Base-by-base conservation (phyloP, 2,329 filamentous ascomycete species). In the Aspergillus floridensis region DNA sequence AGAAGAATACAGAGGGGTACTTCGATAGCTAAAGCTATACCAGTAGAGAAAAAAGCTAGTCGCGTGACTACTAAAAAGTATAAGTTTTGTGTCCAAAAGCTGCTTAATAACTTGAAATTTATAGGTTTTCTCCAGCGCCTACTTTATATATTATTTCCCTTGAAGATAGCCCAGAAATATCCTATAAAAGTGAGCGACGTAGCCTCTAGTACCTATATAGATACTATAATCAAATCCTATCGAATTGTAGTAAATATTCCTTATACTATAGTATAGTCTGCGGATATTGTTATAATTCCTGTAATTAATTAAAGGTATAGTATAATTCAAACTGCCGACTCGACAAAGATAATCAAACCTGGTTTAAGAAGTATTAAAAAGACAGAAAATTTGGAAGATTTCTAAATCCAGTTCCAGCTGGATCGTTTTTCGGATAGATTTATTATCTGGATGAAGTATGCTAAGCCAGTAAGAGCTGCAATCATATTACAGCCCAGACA, bases 171-270 rank as follows among this genome's bases (percentile, higher is more conserved):
- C 88, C 88, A 91, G 1, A 73, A 74, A 64, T 91, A 88, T 0
- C 88, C 87, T 16, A 89, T 79, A 66, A 90, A 91, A 0, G 86
- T 79, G 0, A 88, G 74, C 0, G 86, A 80, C 0, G 88, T 88
- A 2, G 84, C 84, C 70, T 92, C 87, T 0, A 91, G 76, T 0
- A 87, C 81, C 61, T 86, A 82, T 0, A 91, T 86, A 0, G 88
- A 88, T 0, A 91, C 87, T 88, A 91, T 92, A 31, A 91, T 77
- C 0, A 91, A 76, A 0, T 88, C 88, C 88, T 88, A 91, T 14
- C 88, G 81, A 47, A 91, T 91, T 0, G 87, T 91, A 57, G 84
- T 88, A 76, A 92, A 92, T 10, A 91, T 79, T 1, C 87, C 86
- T 88, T 88, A 92, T 0, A 88, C 87, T 0, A 88, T 91, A 0